A percentile compares a stretch with the other conserved stretches of the same genome.
Conservation (phyloP, 257 asterid genomes). For the Ilex asprella region DNA sequence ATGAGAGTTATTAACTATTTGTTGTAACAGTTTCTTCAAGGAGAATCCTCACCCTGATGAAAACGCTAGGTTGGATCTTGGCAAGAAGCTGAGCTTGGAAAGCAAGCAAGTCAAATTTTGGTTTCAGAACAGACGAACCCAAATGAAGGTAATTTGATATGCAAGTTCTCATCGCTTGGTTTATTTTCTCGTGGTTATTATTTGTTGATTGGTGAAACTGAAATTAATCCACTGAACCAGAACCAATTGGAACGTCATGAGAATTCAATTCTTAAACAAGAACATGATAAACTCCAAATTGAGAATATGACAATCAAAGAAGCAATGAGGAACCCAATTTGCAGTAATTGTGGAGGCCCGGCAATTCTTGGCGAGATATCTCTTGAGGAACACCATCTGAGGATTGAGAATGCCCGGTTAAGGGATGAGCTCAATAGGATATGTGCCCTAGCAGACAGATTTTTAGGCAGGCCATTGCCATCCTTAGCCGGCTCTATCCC, state of each 20-base stretch:
- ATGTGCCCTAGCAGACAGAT: slow-evolving; percentile 37
- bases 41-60: slow-evolving; percentile 90
- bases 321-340: slow-evolving; percentile 55
- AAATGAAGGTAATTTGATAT: slow-evolving; percentile 61
- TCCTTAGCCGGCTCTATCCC: slow-evolving; percentile 20
- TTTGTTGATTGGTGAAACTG: slow-evolving; percentile 9
- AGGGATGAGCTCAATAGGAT: slow-evolving; percentile 58
- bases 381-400: slow-evolving; percentile 57
- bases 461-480: slow-evolving; percentile 38
- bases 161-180: neutral
- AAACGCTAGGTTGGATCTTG: slow-evolving; percentile 66
- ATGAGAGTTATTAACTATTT: neutral
- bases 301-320: slow-evolving; percentile 73
- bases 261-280: slow-evolving; percentile 60
- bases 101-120: slow-evolving; percentile 76
- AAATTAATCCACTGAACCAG: slow-evolving; percentile 22
- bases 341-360: slow-evolving; percentile 66
- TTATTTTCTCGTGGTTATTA: neutral
- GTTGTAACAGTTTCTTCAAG: slow-evolving; percentile 52
- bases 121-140: slow-evolving; percentile 92
- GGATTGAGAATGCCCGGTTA: slow-evolving; percentile 65
- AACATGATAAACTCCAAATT: slow-evolving; percentile 63
- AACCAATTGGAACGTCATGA: slow-evolving; percentile 79
- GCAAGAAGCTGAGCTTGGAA: slow-evolving; percentile 56
- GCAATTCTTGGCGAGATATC: slow-evolving; percentile 52